A percentile compares a stretch with the other conserved stretches of the same genome.
Evolutionary conservation across 2,329 filamentous ascomycete genomes (phyloP).

Genomic region (Epichloe typhina): DNA sequence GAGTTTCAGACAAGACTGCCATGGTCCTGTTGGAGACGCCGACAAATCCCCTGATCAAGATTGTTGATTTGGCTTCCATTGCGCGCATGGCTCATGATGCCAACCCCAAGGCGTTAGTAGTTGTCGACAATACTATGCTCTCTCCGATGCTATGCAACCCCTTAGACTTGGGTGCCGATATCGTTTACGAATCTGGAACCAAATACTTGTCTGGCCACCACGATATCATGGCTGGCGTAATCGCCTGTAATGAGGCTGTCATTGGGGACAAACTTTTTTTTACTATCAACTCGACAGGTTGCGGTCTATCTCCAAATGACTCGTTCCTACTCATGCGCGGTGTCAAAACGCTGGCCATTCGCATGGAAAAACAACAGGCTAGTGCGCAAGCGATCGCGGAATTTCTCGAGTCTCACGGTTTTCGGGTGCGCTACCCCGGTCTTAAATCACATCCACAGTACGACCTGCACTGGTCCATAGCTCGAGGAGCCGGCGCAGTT

Average conservation of each 20-base stretch:
- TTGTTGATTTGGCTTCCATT: constrained; percentile 80
- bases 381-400: constrained; percentile 85
- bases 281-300: constrained; percentile 92
- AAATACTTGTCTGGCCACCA: constrained; percentile 98
- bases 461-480: constrained; percentile 89
- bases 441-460: constrained; percentile 93
- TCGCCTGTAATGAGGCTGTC: constrained; percentile 72
- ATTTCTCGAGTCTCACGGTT: constrained; percentile 82
- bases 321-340: constrained; percentile 91
- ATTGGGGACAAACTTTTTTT: constrained; percentile 91
- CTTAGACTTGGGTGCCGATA: constrained; percentile 84
- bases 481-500: constrained; percentile 84
- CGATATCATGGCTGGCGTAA: constrained; percentile 96
- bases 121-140: constrained; percentile 98
- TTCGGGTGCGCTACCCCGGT: constrained; percentile 90
- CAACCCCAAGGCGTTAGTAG: constrained; percentile 68
- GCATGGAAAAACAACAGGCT: constrained; percentile 95
- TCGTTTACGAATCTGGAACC: constrained; percentile 94
- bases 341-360: constrained; percentile 90
- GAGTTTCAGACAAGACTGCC: constrained; percentile 67
- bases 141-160: constrained; percentile 90
- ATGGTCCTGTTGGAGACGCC: constrained; percentile 96
- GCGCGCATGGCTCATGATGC: constrained; percentile 61
- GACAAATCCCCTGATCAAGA: constrained; percentile 96
- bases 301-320: constrained; percentile 87